A percentile compares a stretch with the other conserved stretches of the same genome.
Conservation (phyloP, 768 basidiomycete species). For the Ramaria rubella region DNA sequence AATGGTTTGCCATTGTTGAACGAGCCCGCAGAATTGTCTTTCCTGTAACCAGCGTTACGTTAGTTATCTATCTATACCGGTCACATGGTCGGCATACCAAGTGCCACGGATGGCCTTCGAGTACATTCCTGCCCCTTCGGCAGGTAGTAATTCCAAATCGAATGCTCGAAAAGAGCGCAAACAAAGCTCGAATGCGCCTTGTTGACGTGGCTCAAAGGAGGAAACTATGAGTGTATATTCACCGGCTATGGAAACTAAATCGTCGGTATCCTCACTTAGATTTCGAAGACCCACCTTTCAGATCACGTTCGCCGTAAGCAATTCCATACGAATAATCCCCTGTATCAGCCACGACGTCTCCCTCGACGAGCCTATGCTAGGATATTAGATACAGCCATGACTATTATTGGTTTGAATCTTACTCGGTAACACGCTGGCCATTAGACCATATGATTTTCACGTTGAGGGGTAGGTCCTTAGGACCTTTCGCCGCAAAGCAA, state of each 20-base stretch:
- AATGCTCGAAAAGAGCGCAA: constrained; percentile 58
- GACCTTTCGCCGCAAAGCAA: constrained; percentile 44
- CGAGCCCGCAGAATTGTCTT: constrained; percentile 56
- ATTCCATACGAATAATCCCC: constrained; percentile 80
- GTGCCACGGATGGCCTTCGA: constrained; percentile 55
- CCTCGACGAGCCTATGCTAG: constrained; percentile 44
- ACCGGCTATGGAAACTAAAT: constrained; percentile 42
- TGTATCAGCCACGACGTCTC: constrained; percentile 65
- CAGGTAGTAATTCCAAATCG: constrained; percentile 57
- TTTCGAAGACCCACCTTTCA: constrained; percentile 41
- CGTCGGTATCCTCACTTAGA: constrained; percentile 6
- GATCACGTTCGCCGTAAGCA: constrained; percentile 43
- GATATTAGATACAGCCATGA: neutral
- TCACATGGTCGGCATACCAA: constrained; percentile 50
- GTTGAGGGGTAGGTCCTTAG: constrained; percentile 67
- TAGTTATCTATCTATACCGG: neutral
- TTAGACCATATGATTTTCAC: constrained; percentile 67
- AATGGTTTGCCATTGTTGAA: constrained; percentile 60
- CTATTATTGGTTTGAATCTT: constrained; percentile 23
- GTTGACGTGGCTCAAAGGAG: constrained; percentile 67
- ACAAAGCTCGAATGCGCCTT: constrained; percentile 57
- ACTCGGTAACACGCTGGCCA: constrained; percentile 73
- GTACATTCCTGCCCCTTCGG: constrained; percentile 93
- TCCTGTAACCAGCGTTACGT: constrained; percentile 37
- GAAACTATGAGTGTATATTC: constrained; percentile 83